Conservation (phyloP, 805 yeast genomes). For the Pichia cephalocereana region DNA sequence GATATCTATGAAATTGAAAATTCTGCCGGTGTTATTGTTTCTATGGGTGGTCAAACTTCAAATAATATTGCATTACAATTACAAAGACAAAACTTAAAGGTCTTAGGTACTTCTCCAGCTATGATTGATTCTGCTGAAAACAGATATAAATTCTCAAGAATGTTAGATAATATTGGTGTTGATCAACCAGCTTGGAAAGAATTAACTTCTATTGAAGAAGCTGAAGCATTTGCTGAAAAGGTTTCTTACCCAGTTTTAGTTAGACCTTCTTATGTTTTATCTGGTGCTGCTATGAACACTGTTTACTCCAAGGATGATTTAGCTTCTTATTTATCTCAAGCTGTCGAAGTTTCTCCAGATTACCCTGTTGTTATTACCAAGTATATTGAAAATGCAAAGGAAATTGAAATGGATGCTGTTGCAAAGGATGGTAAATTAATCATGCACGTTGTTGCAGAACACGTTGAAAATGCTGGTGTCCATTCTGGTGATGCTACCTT, state of each 20-base stretch:
- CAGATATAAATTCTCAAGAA: slow-evolving; percentile 94
- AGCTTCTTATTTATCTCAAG: slow-evolving; percentile 81
- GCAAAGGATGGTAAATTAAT: slow-evolving; percentile 90
- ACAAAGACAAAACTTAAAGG: slow-evolving; percentile 90
- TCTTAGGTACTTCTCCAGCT: slow-evolving; percentile 94
- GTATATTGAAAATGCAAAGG: slow-evolving; percentile 94
- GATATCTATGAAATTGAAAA: slow-evolving; percentile 91
- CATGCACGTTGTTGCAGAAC: slow-evolving; percentile 97
- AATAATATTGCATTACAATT: slow-evolving; percentile 91
- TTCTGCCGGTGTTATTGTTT: slow-evolving; percentile 84
- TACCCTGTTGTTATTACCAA: slow-evolving; percentile 97
- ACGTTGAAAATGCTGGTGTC: slow-evolving; percentile 98
- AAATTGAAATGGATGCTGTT: slow-evolving; percentile 98
- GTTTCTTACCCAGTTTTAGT: slow-evolving; percentile 93
- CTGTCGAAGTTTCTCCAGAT: slow-evolving; percentile 95
- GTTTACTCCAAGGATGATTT: slow-evolving; percentile 85
- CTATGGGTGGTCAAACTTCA: slow-evolving; percentile 99
- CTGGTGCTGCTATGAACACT: slow-evolving; percentile 99
- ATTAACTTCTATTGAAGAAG: slow-evolving; percentile 85
- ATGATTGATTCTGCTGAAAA: slow-evolving; percentile 98
- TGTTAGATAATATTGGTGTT: slow-evolving; percentile 92
- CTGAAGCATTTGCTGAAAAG: slow-evolving; percentile 82
- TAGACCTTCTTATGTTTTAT: slow-evolving; percentile 93
- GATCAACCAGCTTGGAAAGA: slow-evolving; percentile 99
- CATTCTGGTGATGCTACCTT: slow-evolving; percentile 99